Base-by-base conservation (phyloP, 768 basidiomycete species). In the Suillus hirtellus region DNA sequence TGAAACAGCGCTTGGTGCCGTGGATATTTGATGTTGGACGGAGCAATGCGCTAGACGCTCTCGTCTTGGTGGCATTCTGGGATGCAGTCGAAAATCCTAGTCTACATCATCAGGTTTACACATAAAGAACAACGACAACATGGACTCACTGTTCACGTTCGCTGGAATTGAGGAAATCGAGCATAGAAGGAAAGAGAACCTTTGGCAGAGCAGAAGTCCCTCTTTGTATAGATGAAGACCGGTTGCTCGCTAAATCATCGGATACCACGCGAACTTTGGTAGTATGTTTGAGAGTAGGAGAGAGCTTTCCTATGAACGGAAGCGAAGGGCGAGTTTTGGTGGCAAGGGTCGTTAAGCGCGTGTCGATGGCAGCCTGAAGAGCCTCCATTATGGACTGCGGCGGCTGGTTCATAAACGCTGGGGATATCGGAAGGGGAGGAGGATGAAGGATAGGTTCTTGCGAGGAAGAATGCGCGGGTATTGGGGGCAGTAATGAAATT, bases 351-450 rank as follows among this genome's bases (percentile, higher is more conserved):
- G 71, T 60, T 3, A 70, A 42, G 43, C 61, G 66, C 11, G 70
- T 53, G 59, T 34, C 62, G 62, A 70, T 69, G 38, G 69, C 69
- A 27, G 72, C 63, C 42, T 70, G 69, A 59, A 74, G 63, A 7
- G 67, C 71, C 12, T 69, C 63, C 9, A 67, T 59, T 64, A 72
- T 63, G 31, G 72, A 68, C 15, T 66, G 64, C 40, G 61, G 68
- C 58, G 37, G 42, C 50, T 64, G 53, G 24, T 50, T 64, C 0
- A 34, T 34, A 3, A 35, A 35, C 1, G 34, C 34, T 12, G 70
- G 59, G 14, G 63, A 50, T 40, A 61, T n/a, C 31, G 15, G 49
- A 38, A 65, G 64, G 38, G 61, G 56, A 63, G 31, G 62, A 69
- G 53, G 61, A 62, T 55, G 65, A 70, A 56, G 68, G 69, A 59